A percentile compares a stretch with the other conserved stretches of the same genome.
These are phyloP conservation scores for Gentiana macrophylla DNA, from an alignment of 257 asterid genomes.

Conservation along the genomic window DNA sequence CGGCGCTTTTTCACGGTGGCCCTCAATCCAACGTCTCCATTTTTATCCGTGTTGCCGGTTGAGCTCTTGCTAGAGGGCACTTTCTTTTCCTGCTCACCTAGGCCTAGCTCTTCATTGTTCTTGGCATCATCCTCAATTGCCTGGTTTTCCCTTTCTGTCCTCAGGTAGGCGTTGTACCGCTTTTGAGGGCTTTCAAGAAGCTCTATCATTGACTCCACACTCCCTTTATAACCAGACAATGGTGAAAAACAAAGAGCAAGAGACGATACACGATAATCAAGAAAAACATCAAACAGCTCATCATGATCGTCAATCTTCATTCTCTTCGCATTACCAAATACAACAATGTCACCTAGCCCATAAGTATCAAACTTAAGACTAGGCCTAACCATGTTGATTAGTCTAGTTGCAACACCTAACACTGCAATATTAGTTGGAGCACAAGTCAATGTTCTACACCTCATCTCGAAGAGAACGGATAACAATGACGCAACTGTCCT, in stretches of 20 bases:
- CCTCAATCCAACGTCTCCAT: conserved; percentile 1
- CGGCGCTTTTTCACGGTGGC: not conserved
- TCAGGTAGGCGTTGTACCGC: conserved; percentile 26
- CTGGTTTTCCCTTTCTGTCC: conserved; percentile 6
- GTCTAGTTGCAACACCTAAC: conserved; percentile 30
- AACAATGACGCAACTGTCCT: conserved; percentile 45
- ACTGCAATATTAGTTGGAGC: conserved; percentile 69
- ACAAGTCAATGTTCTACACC: conserved; percentile 52
- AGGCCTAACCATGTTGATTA: conserved; percentile 32
- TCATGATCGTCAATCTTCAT: conserved; percentile 51
- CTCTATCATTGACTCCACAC: conserved; percentile 22
- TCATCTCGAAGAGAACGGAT: conserved; percentile 22
- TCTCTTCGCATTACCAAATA: conserved; percentile 51
- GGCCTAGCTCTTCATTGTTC: conserved; percentile 2
- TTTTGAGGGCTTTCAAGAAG: conserved; percentile 42
- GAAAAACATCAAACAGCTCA: conserved; percentile 50
- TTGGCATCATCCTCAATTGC: conserved; percentile 9
- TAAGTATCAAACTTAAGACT: conserved; percentile 23
- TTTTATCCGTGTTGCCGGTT: not conserved
- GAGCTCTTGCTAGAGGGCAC: not conserved
- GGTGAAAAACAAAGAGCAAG: conserved; percentile 41
- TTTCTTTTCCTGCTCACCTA: conserved; percentile 8
- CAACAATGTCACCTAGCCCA: conserved; percentile 61
- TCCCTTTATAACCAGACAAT: conserved; percentile 38
- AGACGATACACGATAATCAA: conserved; percentile 32